A percentile compares a stretch with the other conserved stretches of the same genome.
These are phyloP conservation scores for Chrysanthemum seticuspe DNA, from an alignment of 129 eudicot species.

Conservation along the genomic window DNA sequence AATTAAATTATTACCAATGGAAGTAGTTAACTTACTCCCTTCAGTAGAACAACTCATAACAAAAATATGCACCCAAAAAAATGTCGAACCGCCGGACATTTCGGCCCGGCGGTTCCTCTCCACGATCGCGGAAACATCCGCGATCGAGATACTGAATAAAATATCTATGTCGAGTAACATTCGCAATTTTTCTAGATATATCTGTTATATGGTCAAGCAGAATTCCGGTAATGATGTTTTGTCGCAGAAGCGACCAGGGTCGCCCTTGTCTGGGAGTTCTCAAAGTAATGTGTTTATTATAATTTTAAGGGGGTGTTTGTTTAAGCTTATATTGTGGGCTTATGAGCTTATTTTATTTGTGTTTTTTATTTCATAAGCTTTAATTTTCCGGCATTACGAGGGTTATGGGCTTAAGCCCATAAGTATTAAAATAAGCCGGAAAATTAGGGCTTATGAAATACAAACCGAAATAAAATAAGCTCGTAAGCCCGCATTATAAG, in stretches of 20 bases:
- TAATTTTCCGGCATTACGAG: no score
- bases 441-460: no score
- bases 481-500: no score
- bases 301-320: background rate
- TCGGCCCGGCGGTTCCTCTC: slow-evolving; percentile 13
- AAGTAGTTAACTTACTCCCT: slow-evolving; percentile 17
- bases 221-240: no score
- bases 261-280: slow-evolving; percentile 12
- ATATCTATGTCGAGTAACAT: background rate
- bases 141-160: slow-evolving; percentile 20
- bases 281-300: slow-evolving; percentile 14
- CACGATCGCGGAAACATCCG: slow-evolving; percentile 18
- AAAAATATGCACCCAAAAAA: background rate
- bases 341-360: no score
- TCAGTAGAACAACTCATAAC: slow-evolving; percentile 1
- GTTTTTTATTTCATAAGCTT: no score
- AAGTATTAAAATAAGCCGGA: no score
- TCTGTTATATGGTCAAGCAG: no score
- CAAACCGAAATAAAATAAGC: no score
- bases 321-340: background rate
- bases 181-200: no score
- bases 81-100: slow-evolving; percentile 8
- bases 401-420: no score
- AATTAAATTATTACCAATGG: no score
- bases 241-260: background rate